A percentile compares a stretch with the other conserved stretches of the same genome.
Evolutionary conservation across 2,329 filamentous ascomycete genomes (phyloP).

Genomic region (Verticillium tricorpus): DNA sequence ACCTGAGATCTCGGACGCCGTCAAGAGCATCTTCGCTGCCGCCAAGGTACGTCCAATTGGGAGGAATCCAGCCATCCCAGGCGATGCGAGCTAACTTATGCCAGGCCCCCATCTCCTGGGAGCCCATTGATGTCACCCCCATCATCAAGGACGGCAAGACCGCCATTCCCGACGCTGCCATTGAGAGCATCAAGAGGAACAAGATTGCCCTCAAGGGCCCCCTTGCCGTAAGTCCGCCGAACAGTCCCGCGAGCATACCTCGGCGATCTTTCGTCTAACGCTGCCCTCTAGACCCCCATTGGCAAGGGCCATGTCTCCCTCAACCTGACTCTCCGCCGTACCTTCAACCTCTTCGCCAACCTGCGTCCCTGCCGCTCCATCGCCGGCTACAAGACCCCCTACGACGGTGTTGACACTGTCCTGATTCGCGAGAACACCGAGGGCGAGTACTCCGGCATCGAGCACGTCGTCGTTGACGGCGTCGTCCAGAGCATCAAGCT

Average conservation of each 20-base stretch:
- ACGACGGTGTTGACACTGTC: constrained; percentile 96
- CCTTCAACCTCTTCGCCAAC: constrained; percentile 99
- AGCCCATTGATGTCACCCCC: constrained; percentile 93
- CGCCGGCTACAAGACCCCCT: constrained; percentile 93
- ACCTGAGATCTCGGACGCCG: constrained; percentile 93
- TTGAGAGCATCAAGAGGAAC: constrained; percentile 90
- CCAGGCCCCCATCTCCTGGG: constrained; percentile 90
- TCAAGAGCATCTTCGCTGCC: constrained; percentile 97
- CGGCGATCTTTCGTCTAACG: neutral
- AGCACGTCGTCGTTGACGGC: constrained; percentile 96
- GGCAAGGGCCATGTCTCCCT: constrained; percentile 99
- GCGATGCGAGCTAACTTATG: constrained; percentile 17
- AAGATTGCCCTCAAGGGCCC: constrained; percentile 98
- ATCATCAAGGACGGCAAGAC: constrained; percentile 93
- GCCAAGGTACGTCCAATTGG: constrained; percentile 64
- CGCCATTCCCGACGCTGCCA: constrained; percentile 86
- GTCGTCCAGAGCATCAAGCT: constrained; percentile 99
- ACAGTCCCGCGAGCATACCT: neutral
- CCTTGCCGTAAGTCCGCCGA: constrained; percentile 65
- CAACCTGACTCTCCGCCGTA: constrained; percentile 96
- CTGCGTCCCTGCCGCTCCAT: constrained; percentile 96
- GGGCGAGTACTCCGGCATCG: constrained; percentile 98
- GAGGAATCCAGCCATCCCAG: neutral
- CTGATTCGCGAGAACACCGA: constrained; percentile 99
- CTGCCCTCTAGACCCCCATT: constrained; percentile 67